These are phyloP conservation scores for Dactylellina haptotyla DNA, from an alignment of 2,329 filamentous ascomycete species.

Conservation along the genomic window DNA sequence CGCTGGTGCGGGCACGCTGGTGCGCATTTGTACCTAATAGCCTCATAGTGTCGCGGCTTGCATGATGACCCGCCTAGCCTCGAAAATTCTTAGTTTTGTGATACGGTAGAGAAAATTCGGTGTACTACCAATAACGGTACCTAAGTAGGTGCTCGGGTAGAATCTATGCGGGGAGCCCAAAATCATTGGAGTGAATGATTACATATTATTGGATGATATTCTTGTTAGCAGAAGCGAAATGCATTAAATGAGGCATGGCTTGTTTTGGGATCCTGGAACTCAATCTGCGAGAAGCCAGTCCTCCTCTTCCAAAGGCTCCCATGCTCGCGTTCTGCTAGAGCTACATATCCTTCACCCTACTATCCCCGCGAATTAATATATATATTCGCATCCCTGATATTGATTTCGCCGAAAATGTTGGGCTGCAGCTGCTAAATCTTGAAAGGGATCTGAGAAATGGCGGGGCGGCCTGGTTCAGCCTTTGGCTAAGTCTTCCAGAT, in stretches of 20 bases:
- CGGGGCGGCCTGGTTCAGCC: background rate
- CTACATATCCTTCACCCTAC: background rate
- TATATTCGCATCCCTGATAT: no score
- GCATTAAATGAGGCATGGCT: no score
- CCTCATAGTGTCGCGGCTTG: background rate
- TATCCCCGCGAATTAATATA: no score
- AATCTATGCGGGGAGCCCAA: background rate
- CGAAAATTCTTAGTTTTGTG: background rate
- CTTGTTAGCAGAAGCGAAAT: background rate
- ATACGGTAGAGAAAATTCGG: no score
- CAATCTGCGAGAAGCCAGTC: background rate
- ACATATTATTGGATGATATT: background rate
- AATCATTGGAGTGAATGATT: background rate
- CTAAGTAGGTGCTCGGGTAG: no score
- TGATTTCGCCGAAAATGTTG: background rate
- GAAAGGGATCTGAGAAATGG: background rate
- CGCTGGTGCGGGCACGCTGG: slow-evolving; percentile 14
- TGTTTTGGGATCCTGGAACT: no score
- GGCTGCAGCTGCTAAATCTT: background rate
- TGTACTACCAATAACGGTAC: no score
- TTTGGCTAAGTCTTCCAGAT: background rate
- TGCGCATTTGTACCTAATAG: slow-evolving; percentile 16
- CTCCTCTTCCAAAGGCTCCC: background rate
- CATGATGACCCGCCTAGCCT: background rate
- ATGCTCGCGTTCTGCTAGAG: slow-evolving; percentile 5